These are phyloP conservation scores for Schoenoplectus tabernaemontani DNA, from an alignment of 202 grass and related monocot genomes.

Conservation along the genomic window DNA sequence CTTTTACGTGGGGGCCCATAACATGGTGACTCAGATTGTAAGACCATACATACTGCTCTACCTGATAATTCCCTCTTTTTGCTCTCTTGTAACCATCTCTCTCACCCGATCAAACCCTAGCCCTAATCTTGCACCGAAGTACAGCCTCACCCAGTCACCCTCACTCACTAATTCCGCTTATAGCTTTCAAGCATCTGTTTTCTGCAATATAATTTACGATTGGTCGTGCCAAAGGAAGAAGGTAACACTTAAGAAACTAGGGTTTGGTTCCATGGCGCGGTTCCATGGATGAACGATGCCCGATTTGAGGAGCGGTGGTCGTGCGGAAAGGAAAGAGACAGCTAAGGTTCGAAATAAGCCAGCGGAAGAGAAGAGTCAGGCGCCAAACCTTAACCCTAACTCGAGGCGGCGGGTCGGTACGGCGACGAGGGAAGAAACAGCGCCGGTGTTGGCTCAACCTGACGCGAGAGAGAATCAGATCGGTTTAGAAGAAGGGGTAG, in stretches of 20 bases:
- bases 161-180: no score
- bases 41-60: neutral
- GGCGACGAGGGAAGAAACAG: conserved; percentile 31
- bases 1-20: neutral
- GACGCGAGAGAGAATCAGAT: conserved; percentile 42
- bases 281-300: conserved; percentile 86
- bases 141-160: neutral
- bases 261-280: conserved; percentile 39
- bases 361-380: conserved; percentile 12
- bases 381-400: conserved; percentile 16
- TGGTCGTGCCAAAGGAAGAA: no score
- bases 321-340: conserved; percentile 63
- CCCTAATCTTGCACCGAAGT: conserved; percentile 25
- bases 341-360: conserved; percentile 27
- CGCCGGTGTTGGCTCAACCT: conserved; percentile 21
- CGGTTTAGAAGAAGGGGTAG: conserved; percentile 33
- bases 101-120: conserved; percentile 21
- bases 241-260: no score
- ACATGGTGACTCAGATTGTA: neutral
- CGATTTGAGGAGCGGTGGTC: conserved; percentile 73
- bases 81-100: neutral
- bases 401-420: conserved; percentile 29
- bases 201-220: neutral
- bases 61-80: neutral
- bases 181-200: neutral